Evolutionary conservation across 345 rosid genomes (phyloP).

Genomic region (Linum usitatissimum): DNA sequence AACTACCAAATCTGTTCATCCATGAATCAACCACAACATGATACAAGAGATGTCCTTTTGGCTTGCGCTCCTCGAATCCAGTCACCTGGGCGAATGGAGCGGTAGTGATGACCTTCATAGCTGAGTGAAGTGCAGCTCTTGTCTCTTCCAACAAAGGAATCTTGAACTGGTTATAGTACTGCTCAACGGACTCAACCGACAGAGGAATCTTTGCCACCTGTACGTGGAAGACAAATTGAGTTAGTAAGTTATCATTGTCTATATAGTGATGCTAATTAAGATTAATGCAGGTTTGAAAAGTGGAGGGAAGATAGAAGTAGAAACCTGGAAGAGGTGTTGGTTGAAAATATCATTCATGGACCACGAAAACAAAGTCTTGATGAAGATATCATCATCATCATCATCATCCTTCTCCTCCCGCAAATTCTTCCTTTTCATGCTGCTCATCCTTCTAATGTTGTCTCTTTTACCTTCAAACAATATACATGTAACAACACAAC

Average conservation of each 20-base stretch:
- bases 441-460: too few relatives aligned
- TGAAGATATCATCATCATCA: not conserved
- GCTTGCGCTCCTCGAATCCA: not conserved
- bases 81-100: slow-evolving; percentile 29
- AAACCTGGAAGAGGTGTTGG: not conserved
- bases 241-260: too few relatives aligned
- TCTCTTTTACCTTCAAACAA: too few relatives aligned
- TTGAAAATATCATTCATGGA: not conserved
- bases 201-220: slow-evolving; percentile 20
- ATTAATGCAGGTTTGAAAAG: too few relatives aligned
- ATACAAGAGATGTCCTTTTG: slow-evolving; percentile 5
- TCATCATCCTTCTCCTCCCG: too few relatives aligned
- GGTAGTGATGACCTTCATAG: not conserved
- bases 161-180: slow-evolving; percentile 5
- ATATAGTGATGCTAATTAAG: not conserved
- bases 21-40: slow-evolving; percentile 25
- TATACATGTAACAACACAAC: too few relatives aligned
- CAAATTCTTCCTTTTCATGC: too few relatives aligned
- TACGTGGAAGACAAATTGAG: not conserved
- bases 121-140: slow-evolving; percentile 7
- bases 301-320: not conserved
- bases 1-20: slow-evolving; percentile 22
- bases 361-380: not conserved
- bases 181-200: slow-evolving; percentile 10
- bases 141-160: slow-evolving; percentile 21